A percentile compares a stretch with the other conserved stretches of the same genome.
Conservation (phyloP, 75 land plant species). For the Cupressus sempervirens region DNA sequence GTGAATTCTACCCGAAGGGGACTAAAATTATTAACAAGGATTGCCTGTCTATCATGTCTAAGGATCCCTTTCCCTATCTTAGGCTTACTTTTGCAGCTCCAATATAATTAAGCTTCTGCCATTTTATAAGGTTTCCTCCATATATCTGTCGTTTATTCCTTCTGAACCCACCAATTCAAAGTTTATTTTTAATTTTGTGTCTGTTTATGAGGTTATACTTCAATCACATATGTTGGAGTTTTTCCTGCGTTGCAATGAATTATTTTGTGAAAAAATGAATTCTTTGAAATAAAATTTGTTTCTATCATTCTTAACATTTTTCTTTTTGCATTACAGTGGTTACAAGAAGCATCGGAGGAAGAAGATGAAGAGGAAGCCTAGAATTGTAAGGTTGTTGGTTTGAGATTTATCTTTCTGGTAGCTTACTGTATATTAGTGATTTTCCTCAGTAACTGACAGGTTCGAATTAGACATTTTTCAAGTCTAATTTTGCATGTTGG, state of each 20-base stretch:
- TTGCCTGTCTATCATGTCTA: background rate
- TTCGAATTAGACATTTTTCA: background rate
- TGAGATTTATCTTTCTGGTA: background rate
- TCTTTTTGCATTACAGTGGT: background rate
- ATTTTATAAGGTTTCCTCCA: background rate
- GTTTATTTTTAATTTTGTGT: too few relatives aligned
- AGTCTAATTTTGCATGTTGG: background rate
- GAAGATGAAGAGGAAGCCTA: background rate
- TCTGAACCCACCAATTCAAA: background rate
- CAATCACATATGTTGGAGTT: background rate
- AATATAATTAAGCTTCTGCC: background rate
- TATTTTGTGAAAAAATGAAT: background rate
- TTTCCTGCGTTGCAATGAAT: background rate
- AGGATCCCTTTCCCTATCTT: background rate
- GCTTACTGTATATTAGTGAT: background rate
- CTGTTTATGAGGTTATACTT: background rate
- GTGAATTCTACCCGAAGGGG: background rate
- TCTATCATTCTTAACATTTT: background rate
- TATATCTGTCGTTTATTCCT: background rate
- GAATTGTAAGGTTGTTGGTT: background rate
- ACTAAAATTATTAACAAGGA: background rate
- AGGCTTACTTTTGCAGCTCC: background rate
- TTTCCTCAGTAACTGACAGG: background rate
- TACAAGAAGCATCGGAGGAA: constrained; percentile 6
- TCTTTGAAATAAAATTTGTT: background rate